Percentiles rank a stretch among this genome's conserved stretches.
These are phyloP conservation scores for Globisporangium yorkense DNA, from an alignment of 352 stramenopile genomes.

Conservation along the genomic window DNA sequence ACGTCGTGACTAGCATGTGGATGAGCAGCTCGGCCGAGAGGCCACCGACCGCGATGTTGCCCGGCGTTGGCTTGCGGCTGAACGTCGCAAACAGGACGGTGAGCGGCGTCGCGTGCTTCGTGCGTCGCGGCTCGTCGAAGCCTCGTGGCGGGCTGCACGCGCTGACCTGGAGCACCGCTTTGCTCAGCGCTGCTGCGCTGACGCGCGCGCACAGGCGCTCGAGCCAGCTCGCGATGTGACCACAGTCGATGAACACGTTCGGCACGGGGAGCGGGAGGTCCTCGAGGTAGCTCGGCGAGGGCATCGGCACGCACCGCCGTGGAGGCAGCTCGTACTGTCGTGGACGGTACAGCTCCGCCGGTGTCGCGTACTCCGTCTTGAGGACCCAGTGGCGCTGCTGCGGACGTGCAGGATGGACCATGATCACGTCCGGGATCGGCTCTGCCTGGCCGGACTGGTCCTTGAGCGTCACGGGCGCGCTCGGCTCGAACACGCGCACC, in stretches of 20 bases:
- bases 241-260: conserved; percentile 64
- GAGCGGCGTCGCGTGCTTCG: conserved; percentile 73
- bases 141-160: conserved; percentile 59
- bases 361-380: conserved; percentile 56
- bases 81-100: conserved; percentile 91
- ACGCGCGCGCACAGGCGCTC: conserved; percentile 55
- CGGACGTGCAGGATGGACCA: conserved; percentile 48
- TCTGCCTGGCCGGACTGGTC: conserved; percentile 33
- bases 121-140: conserved; percentile 52
- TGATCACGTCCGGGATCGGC: conserved; percentile 42
- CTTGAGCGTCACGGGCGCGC: conserved; percentile 78
- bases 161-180: conserved; percentile 54
- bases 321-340: conserved; percentile 78
- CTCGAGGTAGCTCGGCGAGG: conserved; percentile 64
- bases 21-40: conserved; percentile 83
- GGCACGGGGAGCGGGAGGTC: conserved; percentile 60
- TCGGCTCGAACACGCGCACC: conserved; percentile 57
- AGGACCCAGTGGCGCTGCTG: conserved; percentile 60
- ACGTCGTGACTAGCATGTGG: conserved; percentile 90
- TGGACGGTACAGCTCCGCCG: conserved; percentile 73
- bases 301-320: conserved; percentile 84
- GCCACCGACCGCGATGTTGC: conserved; percentile 82
- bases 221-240: conserved; percentile 59
- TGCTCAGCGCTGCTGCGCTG: conserved; percentile 39
- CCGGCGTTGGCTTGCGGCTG: conserved; percentile 64